phyloP scores from a whole-genome alignment of 1,139 yeast species.

The Scheffersomyces illinoinensis region DNA sequence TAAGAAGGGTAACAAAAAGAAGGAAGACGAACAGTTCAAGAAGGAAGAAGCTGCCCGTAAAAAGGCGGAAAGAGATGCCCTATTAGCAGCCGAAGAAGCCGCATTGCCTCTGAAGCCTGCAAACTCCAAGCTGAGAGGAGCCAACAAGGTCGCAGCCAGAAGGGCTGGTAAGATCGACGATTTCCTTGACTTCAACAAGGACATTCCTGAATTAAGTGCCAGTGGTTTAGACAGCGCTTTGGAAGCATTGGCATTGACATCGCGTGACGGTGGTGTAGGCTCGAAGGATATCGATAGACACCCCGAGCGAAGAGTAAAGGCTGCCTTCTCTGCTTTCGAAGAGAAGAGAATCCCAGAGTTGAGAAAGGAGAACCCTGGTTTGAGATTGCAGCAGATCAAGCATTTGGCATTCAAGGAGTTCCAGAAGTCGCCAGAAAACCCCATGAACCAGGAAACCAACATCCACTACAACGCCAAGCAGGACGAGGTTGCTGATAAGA shows the following conservation, averaged over 20 bases:
- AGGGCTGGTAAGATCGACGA: slow-evolving; percentile 67
- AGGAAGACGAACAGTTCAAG: slow-evolving; percentile 60
- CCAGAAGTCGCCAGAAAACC: slow-evolving; percentile 78
- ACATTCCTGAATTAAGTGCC: slow-evolving; percentile 61
- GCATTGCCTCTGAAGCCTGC: slow-evolving; percentile 59
- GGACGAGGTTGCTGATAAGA: slow-evolving; percentile 54
- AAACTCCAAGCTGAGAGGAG: slow-evolving; percentile 62
- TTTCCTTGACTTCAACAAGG: slow-evolving; percentile 52
- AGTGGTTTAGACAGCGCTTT: slow-evolving; percentile 77
- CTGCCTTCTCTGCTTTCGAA: slow-evolving; percentile 73
- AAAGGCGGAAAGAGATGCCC: slow-evolving; percentile 63
- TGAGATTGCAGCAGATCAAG: slow-evolving; percentile 77
- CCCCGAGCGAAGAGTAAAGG: slow-evolving; percentile 87
- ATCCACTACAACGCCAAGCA: slow-evolving; percentile 61
- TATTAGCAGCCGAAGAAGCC: slow-evolving; percentile 64
- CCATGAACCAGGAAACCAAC: slow-evolving; percentile 77
- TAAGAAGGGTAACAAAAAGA: slow-evolving; percentile 70
- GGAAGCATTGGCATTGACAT: slow-evolving; percentile 70
- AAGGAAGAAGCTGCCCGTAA: slow-evolving; percentile 65
- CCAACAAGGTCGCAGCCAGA: slow-evolving; percentile 66
- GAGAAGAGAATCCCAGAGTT: slow-evolving; percentile 72
- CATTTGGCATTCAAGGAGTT: slow-evolving; percentile 77
- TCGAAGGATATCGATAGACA: slow-evolving; percentile 77
- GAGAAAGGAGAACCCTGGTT: slow-evolving; percentile 77
- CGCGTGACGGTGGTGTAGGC: slow-evolving; percentile 53